Conservation (phyloP, 495 filamentous ascomycete species). For the Neurospora sp. region DNA sequence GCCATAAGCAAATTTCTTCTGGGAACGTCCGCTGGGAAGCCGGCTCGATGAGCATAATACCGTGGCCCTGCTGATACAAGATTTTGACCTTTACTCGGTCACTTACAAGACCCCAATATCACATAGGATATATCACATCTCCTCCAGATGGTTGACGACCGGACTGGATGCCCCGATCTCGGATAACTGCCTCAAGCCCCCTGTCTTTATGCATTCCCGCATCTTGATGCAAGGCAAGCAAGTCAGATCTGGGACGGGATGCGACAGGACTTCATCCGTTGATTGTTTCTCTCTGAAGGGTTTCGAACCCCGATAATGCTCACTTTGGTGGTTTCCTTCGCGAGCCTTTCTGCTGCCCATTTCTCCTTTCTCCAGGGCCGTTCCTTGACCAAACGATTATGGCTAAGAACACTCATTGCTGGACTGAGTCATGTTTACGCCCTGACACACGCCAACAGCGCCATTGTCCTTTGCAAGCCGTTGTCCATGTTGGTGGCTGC, state of each 20-base stretch:
- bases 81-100: background rate
- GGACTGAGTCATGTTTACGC: background rate
- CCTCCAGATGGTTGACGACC: background rate
- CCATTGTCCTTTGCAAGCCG: slow-evolving; percentile 3
- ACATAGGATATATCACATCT: background rate
- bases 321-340: background rate
- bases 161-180: background rate
- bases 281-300: background rate
- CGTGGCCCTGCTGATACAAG: background rate
- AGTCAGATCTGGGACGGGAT: background rate
- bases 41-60: background rate
- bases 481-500: background rate
- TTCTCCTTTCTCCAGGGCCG: background rate
- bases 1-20: background rate
- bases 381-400: background rate
- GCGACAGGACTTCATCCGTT: background rate
- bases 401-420: background rate
- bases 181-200: background rate
- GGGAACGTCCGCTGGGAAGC: background rate
- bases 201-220: background rate
- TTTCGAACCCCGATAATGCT: background rate
- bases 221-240: background rate
- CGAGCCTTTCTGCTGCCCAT: background rate
- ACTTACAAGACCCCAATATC: background rate
- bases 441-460: background rate